Conservation (phyloP, 768 basidiomycete genomes). For the Dictyophora rubrovolvata region DNA sequence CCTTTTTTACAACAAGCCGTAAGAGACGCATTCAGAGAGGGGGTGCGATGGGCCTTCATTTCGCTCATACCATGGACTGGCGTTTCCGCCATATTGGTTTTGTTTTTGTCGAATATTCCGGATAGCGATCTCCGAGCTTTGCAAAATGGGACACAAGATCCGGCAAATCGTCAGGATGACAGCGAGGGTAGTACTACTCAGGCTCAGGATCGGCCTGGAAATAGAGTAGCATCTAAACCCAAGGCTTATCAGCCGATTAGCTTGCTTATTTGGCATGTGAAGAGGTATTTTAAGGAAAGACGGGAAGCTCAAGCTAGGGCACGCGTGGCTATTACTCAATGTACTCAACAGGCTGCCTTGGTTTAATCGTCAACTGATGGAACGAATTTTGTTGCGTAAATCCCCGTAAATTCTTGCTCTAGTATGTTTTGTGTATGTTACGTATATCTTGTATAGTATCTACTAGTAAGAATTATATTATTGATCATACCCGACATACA, state of each 20-base stretch:
- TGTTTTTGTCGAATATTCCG: conserved; percentile 31
- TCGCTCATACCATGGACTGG: conserved; percentile 39
- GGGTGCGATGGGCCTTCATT: conserved; percentile 34
- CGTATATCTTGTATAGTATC: no score
- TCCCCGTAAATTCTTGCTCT: no score
- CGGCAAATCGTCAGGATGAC: no score
- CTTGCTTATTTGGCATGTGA: not conserved
- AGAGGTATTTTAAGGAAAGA: not conserved
- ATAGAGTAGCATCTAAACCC: not conserved
- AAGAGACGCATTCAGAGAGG: conserved; percentile 31
- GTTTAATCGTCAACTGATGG: no score
- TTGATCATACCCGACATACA: no score
- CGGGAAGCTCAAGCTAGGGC: not conserved
- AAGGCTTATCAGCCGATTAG: not conserved
- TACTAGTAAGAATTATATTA: no score
- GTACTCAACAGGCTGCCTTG: no score
- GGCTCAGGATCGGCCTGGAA: no score
- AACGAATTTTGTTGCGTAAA: no score
- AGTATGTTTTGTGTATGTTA: no score
- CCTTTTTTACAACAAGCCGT: conserved; percentile 25
- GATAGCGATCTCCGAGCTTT: conserved; percentile 18
- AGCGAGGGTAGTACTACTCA: no score
- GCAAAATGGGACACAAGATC: not conserved
- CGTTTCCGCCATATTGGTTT: conserved; percentile 23
- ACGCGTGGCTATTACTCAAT: no score